Evolutionary conservation across 306 rosid species (phyloP).

Genomic region (Echinosophora koreensis): DNA sequence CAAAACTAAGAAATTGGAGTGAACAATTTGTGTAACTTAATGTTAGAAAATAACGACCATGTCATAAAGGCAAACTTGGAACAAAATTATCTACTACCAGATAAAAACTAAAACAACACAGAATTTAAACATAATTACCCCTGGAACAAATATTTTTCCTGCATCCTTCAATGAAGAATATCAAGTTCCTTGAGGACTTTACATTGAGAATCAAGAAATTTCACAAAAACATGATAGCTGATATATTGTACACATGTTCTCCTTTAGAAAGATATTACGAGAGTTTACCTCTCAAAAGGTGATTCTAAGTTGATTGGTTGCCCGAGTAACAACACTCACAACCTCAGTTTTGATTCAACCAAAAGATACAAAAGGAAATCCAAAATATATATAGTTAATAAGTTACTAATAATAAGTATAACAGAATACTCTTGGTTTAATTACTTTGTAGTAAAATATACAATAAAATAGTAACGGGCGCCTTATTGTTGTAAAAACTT

Average conservation of each 20-base stretch:
- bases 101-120: constrained; percentile 30
- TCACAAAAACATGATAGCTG: not conserved
- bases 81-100: constrained; percentile 7
- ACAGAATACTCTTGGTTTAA: not conserved
- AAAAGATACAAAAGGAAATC: constrained; percentile 32
- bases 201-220: not conserved
- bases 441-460: not conserved
- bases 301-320: constrained; percentile 82
- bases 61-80: not conserved
- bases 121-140: constrained; percentile 48
- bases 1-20: constrained; percentile 26
- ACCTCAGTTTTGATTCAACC: constrained; percentile 74
- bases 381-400: not conserved
- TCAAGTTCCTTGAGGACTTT: not conserved
- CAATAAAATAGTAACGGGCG: not conserved
- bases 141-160: constrained; percentile 85
- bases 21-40: constrained; percentile 6
- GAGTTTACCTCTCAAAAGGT: constrained; percentile 90
- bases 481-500: not conserved
- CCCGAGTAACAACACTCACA: constrained; percentile 76
- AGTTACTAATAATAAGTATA: not conserved
- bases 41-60: not conserved
- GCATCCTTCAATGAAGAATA: constrained; percentile 68
- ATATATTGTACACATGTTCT: not conserved
- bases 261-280: not conserved